Evolutionary conservation across 1,284 basidiomycete species (phyloP), one percentile per base, ranked within the genome.

Genomic region (Mrakiaceae sp.): DNA sequence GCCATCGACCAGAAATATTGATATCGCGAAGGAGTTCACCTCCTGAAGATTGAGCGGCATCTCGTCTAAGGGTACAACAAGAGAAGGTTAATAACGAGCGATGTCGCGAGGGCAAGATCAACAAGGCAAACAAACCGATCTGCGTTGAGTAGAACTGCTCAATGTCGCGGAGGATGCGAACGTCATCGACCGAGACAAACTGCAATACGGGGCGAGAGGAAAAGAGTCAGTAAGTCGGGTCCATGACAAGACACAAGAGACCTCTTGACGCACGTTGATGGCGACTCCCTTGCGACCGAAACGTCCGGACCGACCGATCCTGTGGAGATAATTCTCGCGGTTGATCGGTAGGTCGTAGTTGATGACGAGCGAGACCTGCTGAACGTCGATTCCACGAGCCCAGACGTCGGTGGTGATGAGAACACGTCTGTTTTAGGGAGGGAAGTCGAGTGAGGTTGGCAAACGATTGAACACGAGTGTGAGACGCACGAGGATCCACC

Each of bases 251-350:
- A 39, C 81, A 54, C 46, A 39, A 39, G 27, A n/a, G 47, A 43
- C 56, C 42, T 39, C 67, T 67, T 66, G 40, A 70, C 75, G 67
- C 73, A 90, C 88, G 77, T 87, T 96, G 77, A 88, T 91, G 63
- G 85, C 92, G 70, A 90, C 93, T 80, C 92, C 92, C 77, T 95
- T 95, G 69, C 92, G 82, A 69, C 92, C 92, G 76, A 96, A 97
- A 65, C 94, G 88, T 71, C 94, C 94, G 63, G 89, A 91, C 66
- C 93, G 86, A 77, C 94, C 94, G 72, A 97, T 97, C 72, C 94
- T 87, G 79, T 98, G 94, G 70, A 98, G 94, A 79, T 98, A 98
- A 78, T 97, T 96, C 81, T 98, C 94, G 82, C 92, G 91, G 76
- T 93, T 93, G 69, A 87, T 89, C 69, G 91, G 94, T 66, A 98